Evolutionary conservation across 805 yeast species (phyloP).

Genomic region (Sporopachydermia lactativora): DNA sequence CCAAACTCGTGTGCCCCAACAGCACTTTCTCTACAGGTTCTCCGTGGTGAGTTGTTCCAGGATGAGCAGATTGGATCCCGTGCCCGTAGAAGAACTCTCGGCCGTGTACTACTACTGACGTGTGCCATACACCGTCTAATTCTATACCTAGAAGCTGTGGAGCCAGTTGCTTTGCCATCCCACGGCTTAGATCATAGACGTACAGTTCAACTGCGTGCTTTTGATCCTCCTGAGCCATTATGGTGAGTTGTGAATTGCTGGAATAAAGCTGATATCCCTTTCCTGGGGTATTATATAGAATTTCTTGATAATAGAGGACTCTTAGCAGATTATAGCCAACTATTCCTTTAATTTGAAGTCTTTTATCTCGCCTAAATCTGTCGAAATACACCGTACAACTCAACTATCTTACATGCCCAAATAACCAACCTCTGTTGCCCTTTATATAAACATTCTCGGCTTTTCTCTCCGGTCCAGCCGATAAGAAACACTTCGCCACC

Average conservation of each 20-base stretch:
- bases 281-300: neutral
- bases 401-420: too few species aligned
- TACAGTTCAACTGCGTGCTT: constrained; percentile 33
- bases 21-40: constrained; percentile 36
- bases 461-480: too few species aligned
- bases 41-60: constrained; percentile 50
- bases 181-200: constrained; percentile 51
- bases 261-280: neutral
- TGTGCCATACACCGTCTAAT: constrained; percentile 55
- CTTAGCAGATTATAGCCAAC: too few species aligned
- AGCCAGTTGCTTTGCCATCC: constrained; percentile 40
- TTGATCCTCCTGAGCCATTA: constrained; percentile 11
- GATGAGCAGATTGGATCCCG: constrained; percentile 34
- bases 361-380: too few species aligned
- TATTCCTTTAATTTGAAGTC: too few species aligned
- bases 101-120: constrained; percentile 39
- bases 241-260: neutral
- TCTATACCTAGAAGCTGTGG: constrained; percentile 36
- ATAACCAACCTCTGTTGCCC: too few species aligned
- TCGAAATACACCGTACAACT: too few species aligned
- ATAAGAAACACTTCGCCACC: too few species aligned
- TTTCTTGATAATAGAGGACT: too few species aligned
- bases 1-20: constrained; percentile 38
- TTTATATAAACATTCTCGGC: too few species aligned
- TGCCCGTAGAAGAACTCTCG: constrained; percentile 45